These are phyloP conservation scores for Nidula niveotomentosa DNA, from an alignment of 1,284 basidiomycete genomes.

Conservation along the genomic window DNA sequence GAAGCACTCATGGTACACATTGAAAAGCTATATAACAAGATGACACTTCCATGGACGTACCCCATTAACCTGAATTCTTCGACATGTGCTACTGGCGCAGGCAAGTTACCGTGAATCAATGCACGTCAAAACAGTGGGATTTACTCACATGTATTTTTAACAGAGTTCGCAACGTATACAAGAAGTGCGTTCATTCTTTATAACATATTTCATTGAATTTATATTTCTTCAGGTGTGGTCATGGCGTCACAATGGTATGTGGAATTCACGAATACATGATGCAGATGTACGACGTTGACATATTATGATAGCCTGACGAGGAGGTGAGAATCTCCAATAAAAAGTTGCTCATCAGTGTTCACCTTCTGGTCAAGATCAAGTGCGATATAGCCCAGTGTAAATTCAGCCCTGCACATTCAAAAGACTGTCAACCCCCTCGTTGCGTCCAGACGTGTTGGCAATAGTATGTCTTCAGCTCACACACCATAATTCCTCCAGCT, in stretches of 20 bases:
- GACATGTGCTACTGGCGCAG: slow-evolving; percentile 46
- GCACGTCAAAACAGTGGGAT: too few species aligned
- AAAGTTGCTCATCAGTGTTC: too few species aligned
- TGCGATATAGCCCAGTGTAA: slow-evolving; percentile 60
- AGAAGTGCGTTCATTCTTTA: slow-evolving; percentile 27
- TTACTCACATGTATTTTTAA: background rate
- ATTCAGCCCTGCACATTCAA: slow-evolving; percentile 63
- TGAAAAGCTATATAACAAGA: too few species aligned
- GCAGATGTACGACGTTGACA: too few species aligned
- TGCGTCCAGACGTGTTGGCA: slow-evolving; percentile 69
- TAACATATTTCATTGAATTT: background rate
- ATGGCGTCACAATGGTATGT: slow-evolving; percentile 54
- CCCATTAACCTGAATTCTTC: slow-evolving; percentile 5
- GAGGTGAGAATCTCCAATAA: slow-evolving; percentile 38
- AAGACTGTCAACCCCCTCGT: slow-evolving; percentile 43
- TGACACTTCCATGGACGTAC: too few species aligned
- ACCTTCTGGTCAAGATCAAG: slow-evolving; percentile 47
- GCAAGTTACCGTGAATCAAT: slow-evolving; percentile 21
- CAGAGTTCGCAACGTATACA: slow-evolving; percentile 55
- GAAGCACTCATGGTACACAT: background rate
- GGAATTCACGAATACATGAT: too few species aligned
- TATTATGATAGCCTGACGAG: slow-evolving; percentile 51
- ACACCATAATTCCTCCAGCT: background rate
- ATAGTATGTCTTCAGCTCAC: slow-evolving; percentile 49
- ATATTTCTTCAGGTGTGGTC: slow-evolving; percentile 49